These are phyloP conservation scores for Yarrowia osloensis DNA, from an alignment of 805 yeast genomes.

Conservation along the genomic window DNA sequence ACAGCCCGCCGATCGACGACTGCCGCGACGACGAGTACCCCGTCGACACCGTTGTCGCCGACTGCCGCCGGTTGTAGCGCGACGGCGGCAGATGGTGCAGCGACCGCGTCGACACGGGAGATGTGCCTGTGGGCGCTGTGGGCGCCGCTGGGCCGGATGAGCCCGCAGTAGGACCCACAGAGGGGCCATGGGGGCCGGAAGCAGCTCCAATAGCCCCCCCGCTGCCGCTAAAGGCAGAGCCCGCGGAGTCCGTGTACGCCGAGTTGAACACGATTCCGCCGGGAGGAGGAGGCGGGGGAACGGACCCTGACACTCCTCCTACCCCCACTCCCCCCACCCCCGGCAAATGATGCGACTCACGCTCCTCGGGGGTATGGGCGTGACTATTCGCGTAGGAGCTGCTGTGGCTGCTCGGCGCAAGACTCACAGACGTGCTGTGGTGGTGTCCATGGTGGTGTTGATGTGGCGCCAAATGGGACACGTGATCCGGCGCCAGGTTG, in stretches of 20 bases:
- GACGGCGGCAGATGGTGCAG: conserved; percentile 3
- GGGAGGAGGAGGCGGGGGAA: neutral
- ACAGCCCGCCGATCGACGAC: conserved; percentile 37
- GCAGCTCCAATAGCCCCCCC: neutral
- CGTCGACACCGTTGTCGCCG: conserved; percentile 34
- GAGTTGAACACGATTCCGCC: conserved; percentile 19
- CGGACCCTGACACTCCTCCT: neutral
- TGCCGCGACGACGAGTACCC: conserved; percentile 35
- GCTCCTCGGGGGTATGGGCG: conserved; percentile 22
- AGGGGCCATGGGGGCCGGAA: neutral
- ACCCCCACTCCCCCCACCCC: neutral
- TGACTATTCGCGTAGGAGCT: neutral
- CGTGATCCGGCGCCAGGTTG: conserved; percentile 9
- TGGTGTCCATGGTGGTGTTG: neutral
- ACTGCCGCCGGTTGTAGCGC: conserved; percentile 33
- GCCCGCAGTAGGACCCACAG: neutral
- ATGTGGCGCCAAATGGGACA: neutral
- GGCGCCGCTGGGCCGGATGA: no score
- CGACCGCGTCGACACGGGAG: neutral
- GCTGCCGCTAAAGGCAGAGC: conserved; percentile 1
- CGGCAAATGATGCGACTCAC: neutral
- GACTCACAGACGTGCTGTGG: neutral
- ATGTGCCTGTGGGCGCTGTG: neutral
- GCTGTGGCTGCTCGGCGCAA: neutral
- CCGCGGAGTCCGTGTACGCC: conserved; percentile 13